phyloP scores from a whole-genome alignment of 805 yeast species.

The Lachancea mirantina region DNA sequence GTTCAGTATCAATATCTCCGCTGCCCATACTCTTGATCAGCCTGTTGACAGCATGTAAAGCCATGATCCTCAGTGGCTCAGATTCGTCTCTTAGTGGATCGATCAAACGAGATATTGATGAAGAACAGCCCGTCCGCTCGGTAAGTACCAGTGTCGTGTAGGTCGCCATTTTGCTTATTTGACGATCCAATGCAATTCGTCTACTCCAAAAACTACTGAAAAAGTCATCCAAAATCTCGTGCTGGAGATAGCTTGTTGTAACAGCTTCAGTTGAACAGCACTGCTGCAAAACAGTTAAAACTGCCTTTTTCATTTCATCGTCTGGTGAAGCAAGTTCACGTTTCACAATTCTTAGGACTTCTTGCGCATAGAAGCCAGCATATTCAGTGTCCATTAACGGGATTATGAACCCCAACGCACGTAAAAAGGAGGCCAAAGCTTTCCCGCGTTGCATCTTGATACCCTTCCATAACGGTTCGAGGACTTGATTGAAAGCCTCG shows the following conservation, averaged over 20 bases:
- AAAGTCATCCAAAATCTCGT: constrained; percentile 52
- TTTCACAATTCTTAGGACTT: constrained; percentile 56
- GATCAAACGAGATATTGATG: constrained; percentile 50
- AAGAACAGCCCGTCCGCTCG: constrained; percentile 56
- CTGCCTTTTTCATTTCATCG: constrained; percentile 76
- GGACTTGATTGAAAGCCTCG: constrained; percentile 67
- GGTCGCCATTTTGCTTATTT: constrained; percentile 52
- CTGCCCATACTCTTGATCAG: constrained; percentile 46
- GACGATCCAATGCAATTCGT: constrained; percentile 63
- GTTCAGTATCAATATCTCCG: constrained; percentile 52
- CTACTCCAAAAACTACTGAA: constrained; percentile 75
- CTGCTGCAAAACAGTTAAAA: constrained; percentile 58
- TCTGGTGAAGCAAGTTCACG: constrained; percentile 78
- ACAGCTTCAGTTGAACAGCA: constrained; percentile 58
- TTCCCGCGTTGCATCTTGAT: constrained; percentile 70
- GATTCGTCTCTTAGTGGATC: constrained; percentile 69
- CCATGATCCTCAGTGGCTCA: constrained; percentile 72
- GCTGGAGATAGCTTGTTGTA: constrained; percentile 41
- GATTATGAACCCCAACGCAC: constrained; percentile 69
- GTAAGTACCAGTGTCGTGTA: constrained; percentile 68
- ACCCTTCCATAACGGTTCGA: constrained; percentile 80
- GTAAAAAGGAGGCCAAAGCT: constrained; percentile 64
- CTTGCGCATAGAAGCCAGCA: constrained; percentile 68
- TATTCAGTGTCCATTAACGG: constrained; percentile 85
- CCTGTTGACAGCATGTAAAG: constrained; percentile 59